Percentiles rank a stretch among this genome's conserved stretches.
Evolutionary conservation across 768 basidiomycete genomes (phyloP).

Genomic region (Termitomyces sp.): DNA sequence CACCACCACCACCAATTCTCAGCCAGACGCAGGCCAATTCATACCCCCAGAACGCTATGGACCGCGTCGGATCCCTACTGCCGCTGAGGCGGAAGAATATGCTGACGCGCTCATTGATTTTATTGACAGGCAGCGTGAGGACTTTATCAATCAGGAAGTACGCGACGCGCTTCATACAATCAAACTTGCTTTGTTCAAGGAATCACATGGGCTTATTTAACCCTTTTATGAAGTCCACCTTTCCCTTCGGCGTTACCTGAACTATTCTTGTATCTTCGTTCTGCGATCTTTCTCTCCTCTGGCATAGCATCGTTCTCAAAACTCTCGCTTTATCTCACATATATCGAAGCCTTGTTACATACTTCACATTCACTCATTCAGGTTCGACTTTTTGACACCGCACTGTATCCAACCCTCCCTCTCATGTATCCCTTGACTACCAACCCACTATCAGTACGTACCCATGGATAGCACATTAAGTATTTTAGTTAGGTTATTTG

Average conservation of each 20-base stretch:
- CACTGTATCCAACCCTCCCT: neutral
- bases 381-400: neutral
- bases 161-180: conserved; percentile 40
- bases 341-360: neutral
- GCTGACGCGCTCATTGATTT: conserved; percentile 52
- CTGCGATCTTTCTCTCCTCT: neutral
- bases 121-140: conserved; percentile 33
- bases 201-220: neutral
- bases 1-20: neutral
- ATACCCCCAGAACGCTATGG: neutral
- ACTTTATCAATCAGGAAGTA: conserved; percentile 28
- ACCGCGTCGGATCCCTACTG: conserved; percentile 25
- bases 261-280: neutral
- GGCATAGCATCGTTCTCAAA: neutral
- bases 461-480: neutral
- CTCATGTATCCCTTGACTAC: neutral
- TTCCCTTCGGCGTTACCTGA: neutral
- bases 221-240: neutral
- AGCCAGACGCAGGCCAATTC: neutral
- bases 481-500: neutral
- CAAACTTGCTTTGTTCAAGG: conserved; percentile 45
- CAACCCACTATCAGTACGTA: neutral
- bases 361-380: neutral
- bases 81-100: conserved; percentile 50
- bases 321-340: neutral